Evolutionary conservation across 257 asterid species (phyloP), one percentile per base, ranked within the genome.

Genomic region (Salvia rosmarinus): DNA sequence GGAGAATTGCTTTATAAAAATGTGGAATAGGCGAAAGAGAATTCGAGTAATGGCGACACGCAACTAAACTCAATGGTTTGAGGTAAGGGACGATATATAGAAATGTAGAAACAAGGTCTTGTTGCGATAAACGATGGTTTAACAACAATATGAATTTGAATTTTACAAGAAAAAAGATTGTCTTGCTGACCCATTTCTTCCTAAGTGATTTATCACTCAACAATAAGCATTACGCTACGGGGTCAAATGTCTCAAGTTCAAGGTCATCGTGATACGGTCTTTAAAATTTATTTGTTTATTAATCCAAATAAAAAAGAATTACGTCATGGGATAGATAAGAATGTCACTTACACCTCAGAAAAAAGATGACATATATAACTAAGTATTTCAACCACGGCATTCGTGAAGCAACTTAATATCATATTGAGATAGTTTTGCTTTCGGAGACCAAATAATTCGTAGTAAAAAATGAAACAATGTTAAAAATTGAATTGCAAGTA

Each of bases 11-110:
- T 9, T 37, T 62, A 10, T 39, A 62, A 16, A 16, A 5, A 7
- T 64, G 17, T 19, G 57, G 57, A 50, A 0, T 17, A 23, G 10
- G 32, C 56, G 37, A 4, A 19, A 43, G 39, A 4, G 28, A 61
- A 19, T 74, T 19, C 14, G 28, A 43, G 39, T 32, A 44, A 63
- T 46, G 74, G 68, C 7, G 60, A 34, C 60, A 52, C 35, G n/a
- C 7, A 9, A 52, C 3, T 20, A 17, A 5, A 32, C 30, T 47
- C 47, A 2, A 37, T 21, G 21, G 4, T 58, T 9, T 57, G 14
- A 35, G 37, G 49, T 5, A 17, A 59, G 25, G n/a, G 6, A 7
- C 34, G 50, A 28, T 35, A 44, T 35, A 49, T 23, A 23, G 51
- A 43, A 52, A 32, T 6, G 56, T 39, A n/a, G 46, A 42, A 25